Evolutionary conservation across 176 grass and related monocot species (phyloP).

Genomic region (Neostapfia colusana): DNA sequence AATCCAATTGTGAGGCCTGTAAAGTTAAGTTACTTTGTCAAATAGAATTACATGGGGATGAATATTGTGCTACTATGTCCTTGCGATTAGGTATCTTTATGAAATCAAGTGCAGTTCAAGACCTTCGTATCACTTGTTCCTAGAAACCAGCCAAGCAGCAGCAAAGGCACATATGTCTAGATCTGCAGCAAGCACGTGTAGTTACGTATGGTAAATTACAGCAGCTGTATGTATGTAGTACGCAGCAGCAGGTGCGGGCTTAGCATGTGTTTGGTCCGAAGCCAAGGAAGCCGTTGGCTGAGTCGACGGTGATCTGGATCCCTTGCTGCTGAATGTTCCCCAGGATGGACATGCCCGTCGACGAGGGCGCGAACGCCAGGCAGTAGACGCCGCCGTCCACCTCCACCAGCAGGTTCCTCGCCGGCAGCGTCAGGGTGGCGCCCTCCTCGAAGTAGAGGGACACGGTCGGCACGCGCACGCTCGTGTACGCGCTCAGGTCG

Average conservation of each 20-base stretch:
- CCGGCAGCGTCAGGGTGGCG: slow-evolving; percentile 74
- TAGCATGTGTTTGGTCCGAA: slow-evolving; percentile 92
- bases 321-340: slow-evolving; percentile 93
- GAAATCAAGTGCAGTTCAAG: background rate
- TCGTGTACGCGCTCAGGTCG: slow-evolving; percentile 68
- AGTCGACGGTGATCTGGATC: slow-evolving; percentile 83
- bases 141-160: too few species aligned
- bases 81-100: background rate
- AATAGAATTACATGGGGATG: background rate
- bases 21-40: background rate
- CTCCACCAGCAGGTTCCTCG: slow-evolving; percentile 72
- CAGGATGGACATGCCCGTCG: slow-evolving; percentile 66
- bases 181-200: background rate
- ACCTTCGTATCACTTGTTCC: too few species aligned
- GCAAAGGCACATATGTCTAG: too few species aligned
- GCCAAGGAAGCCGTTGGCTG: slow-evolving; percentile 63
- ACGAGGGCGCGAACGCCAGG: slow-evolving; percentile 78
- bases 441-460: slow-evolving; percentile 73
- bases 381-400: slow-evolving; percentile 73
- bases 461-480: slow-evolving; percentile 87
- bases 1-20: background rate
- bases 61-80: too few species aligned
- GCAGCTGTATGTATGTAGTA: too few species aligned
- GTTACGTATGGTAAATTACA: background rate
- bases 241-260: too few species aligned